These are phyloP conservation scores for Colletotrichum melonis DNA, from an alignment of 2,329 filamentous ascomycete genomes.

Conservation along the genomic window DNA sequence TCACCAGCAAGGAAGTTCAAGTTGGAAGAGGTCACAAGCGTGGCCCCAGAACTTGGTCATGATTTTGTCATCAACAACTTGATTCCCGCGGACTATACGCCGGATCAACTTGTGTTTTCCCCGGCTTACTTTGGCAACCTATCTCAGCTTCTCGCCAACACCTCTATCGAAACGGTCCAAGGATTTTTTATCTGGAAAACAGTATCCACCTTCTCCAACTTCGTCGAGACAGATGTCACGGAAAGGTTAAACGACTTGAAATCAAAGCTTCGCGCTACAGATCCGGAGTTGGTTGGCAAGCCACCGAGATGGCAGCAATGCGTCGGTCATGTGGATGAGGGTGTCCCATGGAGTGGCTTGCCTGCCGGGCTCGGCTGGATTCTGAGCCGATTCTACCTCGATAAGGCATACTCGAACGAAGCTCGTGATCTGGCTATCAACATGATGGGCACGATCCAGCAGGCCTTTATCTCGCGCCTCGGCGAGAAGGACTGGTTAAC, in stretches of 20 bases:
- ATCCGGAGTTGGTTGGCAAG: conserved; percentile 45
- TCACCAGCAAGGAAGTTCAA: conserved; percentile 34
- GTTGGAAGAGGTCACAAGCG: conserved; percentile 62
- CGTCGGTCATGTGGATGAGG: conserved; percentile 63
- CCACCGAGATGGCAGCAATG: conserved; percentile 76
- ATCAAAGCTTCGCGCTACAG: background rate
- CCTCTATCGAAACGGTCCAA: conserved; percentile 66
- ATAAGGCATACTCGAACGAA: conserved; percentile 73
- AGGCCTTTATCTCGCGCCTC: conserved; percentile 72
- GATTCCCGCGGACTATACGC: conserved; percentile 55
- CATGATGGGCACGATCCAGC: conserved; percentile 77
- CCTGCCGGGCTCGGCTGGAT: conserved; percentile 71
- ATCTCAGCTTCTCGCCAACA: conserved; percentile 64
- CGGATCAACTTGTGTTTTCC: conserved; percentile 53
- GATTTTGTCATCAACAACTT: conserved; percentile 62
- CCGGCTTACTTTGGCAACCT: conserved; percentile 71
- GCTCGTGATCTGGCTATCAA: conserved; percentile 74
- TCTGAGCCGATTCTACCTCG: conserved; percentile 76
- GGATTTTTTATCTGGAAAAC: conserved; percentile 73
- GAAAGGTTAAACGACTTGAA: conserved; percentile 67
- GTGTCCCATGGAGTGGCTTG: conserved; percentile 10
- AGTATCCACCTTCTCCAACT: conserved; percentile 61
- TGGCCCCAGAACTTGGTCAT: conserved; percentile 68
- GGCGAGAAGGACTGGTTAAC: conserved; percentile 73
- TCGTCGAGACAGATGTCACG: conserved; percentile 68